phyloP scores from a whole-genome alignment of 805 yeast species.

The Candida incommunis region DNA sequence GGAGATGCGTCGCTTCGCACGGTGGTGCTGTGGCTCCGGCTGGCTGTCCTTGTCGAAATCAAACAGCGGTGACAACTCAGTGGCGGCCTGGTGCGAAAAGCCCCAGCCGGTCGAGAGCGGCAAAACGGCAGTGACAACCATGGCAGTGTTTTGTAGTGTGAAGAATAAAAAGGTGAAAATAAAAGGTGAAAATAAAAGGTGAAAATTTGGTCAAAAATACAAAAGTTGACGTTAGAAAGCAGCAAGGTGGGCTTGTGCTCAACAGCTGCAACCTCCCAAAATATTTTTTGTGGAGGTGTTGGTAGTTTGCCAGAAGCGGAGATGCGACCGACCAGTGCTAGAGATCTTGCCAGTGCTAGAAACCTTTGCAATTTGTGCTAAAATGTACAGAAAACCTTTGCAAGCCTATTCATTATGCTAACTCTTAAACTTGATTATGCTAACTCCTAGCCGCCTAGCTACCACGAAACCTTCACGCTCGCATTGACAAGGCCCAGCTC shows the following conservation, averaged over 20 bases:
- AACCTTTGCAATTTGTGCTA: too few relatives aligned
- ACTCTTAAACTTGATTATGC: too few relatives aligned
- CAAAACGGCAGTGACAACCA: slow-evolving; percentile 13
- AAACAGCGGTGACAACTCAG: background rate
- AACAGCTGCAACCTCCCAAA: background rate
- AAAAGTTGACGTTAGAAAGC: too few relatives aligned
- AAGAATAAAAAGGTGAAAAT: background rate
- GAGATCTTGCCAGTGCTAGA: too few relatives aligned
- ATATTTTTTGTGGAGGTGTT: background rate
- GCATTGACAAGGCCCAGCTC: slow-evolving; percentile 21
- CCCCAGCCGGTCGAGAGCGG: slow-evolving; percentile 16
- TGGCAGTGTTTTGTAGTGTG: background rate
- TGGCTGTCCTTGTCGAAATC: background rate
- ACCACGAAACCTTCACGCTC: slow-evolving; percentile 16
- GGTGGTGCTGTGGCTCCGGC: background rate
- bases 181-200: background rate
- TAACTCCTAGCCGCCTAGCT: too few relatives aligned
- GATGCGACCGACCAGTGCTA: too few relatives aligned
- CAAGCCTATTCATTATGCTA: too few relatives aligned
- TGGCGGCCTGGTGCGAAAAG: slow-evolving; percentile 5
- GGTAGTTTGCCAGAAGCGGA: background rate
- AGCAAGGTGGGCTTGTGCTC: too few relatives aligned
- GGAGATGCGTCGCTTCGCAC: slow-evolving; percentile 1
- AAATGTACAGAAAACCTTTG: too few relatives aligned
- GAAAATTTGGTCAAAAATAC: too few relatives aligned